phyloP scores from a whole-genome alignment of 176 grass and related monocot genomes.

The Triticum timopheevii region DNA sequence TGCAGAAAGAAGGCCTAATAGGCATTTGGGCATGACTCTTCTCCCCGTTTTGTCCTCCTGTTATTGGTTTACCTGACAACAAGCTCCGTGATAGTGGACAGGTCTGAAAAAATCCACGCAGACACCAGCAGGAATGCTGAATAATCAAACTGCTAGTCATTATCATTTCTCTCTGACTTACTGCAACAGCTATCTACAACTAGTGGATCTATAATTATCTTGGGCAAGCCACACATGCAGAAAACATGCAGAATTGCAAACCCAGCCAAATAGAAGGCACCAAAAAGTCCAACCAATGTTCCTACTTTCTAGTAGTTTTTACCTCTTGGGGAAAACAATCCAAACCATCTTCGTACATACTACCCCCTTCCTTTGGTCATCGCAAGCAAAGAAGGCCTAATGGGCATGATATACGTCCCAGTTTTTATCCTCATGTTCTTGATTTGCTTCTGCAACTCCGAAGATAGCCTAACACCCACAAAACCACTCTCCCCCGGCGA shows the following conservation, averaged over 20 bases:
- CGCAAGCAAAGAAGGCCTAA: not conserved
- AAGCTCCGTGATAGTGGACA: too few relatives aligned
- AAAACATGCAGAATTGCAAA: too few relatives aligned
- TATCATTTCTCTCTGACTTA: not conserved
- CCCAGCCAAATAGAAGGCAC: not conserved
- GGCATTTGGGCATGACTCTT: too few relatives aligned
- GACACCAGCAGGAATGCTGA: not conserved
- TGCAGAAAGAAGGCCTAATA: not conserved
- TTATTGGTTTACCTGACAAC: too few relatives aligned
- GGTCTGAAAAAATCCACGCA: not conserved
- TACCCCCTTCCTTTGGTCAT: not conserved
- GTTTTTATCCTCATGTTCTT: not conserved
- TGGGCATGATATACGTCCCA: not conserved
- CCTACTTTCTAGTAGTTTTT: too few relatives aligned
- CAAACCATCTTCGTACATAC: not conserved
- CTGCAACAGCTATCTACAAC: not conserved
- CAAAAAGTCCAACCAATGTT: not conserved
- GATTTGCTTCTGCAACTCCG: not conserved
- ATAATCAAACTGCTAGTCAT: not conserved
- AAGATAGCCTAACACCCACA: slow-evolving; percentile 14
- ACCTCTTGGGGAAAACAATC: too few relatives aligned
- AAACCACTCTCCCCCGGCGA: not conserved
- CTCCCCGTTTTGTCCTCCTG: too few relatives aligned
- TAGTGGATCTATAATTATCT: not conserved
- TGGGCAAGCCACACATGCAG: not conserved